Evolutionary conservation across 148 eudicot genomes (phyloP), one percentile per base, ranked within the genome.

Genomic region (Chenopodium suecicum): DNA sequence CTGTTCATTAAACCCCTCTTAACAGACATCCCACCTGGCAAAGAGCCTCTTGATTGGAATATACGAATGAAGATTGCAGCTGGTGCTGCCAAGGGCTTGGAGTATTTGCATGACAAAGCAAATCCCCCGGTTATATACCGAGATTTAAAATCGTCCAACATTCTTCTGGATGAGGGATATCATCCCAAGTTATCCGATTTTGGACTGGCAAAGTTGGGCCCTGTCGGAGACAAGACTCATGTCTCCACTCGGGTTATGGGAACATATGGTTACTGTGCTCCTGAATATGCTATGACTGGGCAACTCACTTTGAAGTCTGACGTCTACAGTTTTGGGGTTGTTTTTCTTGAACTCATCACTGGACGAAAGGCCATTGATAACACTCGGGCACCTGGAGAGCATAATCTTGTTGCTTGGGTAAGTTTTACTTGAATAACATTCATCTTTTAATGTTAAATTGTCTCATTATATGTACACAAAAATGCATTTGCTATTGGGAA

Each of bases 31-130:
- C 91, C 93, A 34, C 95, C 93, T 0, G 89, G 90, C 78, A 94
- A 94, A 84, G 95, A 94, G 88, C 93, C 99, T 70, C 84, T 94
- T 77, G 99, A 96, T 87, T 96, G 99, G 99, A 96, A 92, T 80
- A 94, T 94, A 16, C 90, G 99, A 84, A 96, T 96, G 98, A 96
- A 96, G 91, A 94, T 96, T 70, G 99, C 99, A n/a, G 99, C 98
- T 10, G 99, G 98, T 82, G 98, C 99, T 81, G 99, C 99, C 10
- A 96, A 92, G 84, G 99, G 99, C 14, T 81, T 96, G 74, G 98
- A 96, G 78, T 96, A 96, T 87, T 85, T 96, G 86, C 99, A 96
- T 81, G 99, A 96, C 83, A 89, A 91, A 85, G 98, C 98, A 63
- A 91, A 96, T 68, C 99, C 99, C 52, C 97, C 99, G n/a, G 99